Percentiles rank a stretch among this genome's conserved stretches.
Conservation (phyloP, 805 yeast species). For the Metschnikowia continentalis region DNA sequence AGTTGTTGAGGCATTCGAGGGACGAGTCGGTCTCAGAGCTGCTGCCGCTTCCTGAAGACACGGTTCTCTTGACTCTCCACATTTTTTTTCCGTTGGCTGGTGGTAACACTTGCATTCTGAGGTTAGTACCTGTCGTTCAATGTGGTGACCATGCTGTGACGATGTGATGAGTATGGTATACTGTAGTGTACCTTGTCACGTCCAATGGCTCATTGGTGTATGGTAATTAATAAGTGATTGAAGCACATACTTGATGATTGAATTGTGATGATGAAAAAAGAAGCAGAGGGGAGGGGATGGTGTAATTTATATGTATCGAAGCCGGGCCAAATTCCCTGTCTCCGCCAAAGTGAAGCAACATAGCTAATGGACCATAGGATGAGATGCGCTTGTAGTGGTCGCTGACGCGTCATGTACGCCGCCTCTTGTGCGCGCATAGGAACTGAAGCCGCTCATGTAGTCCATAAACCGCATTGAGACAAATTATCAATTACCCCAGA, state of each 20-base stretch:
- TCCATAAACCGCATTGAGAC: slow-evolving; percentile 4
- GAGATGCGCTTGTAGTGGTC: slow-evolving; percentile 2
- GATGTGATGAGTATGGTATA: neutral
- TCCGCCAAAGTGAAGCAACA: neutral
- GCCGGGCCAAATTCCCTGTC: neutral
- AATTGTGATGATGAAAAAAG: neutral
- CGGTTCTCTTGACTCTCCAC: slow-evolving; percentile 41
- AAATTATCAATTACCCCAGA: slow-evolving; percentile 4
- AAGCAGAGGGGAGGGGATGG: neutral
- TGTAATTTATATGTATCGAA: slow-evolving; percentile 4
- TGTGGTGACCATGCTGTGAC: neutral
- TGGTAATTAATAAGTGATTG: neutral
- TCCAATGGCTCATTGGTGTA: neutral
- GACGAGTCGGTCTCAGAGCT: slow-evolving; percentile 20
- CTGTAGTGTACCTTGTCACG: neutral
- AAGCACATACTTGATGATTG: slow-evolving; percentile 2
- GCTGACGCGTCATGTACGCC: neutral
- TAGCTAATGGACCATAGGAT: slow-evolving; percentile 2
- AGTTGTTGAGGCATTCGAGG: slow-evolving; percentile 39
- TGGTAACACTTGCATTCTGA: slow-evolving; percentile 25
- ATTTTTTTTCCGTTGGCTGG: slow-evolving; percentile 44
- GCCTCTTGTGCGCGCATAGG: neutral
- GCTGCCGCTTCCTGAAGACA: slow-evolving; percentile 13
- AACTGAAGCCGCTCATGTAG: slow-evolving; percentile 1
- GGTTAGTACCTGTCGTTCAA: neutral